Evolutionary conservation across 331 rosid genomes (phyloP).

Genomic region (Rhamnella rubrinervis): DNA sequence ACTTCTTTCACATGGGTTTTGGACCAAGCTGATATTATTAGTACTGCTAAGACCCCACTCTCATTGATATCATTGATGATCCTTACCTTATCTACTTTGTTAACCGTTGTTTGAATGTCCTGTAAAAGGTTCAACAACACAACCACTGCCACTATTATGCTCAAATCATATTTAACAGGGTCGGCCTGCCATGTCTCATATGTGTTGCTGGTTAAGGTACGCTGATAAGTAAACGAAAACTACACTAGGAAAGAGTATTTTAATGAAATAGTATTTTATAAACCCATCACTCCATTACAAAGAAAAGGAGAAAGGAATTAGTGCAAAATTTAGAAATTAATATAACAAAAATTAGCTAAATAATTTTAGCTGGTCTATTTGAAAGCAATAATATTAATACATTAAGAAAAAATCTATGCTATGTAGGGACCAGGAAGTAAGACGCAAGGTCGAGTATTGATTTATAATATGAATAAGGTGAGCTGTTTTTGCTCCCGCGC

Average conservation of each 20-base stretch:
- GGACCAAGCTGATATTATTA: neutral
- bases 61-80: slow-evolving; percentile 26
- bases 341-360: too few relatives aligned
- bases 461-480: neutral
- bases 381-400: too few relatives aligned
- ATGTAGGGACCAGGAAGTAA: neutral
- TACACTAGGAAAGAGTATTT: neutral
- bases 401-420: too few relatives aligned
- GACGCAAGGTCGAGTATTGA: too few relatives aligned
- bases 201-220: slow-evolving; percentile 1
- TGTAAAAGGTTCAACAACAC: slow-evolving; percentile 11
- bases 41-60: slow-evolving; percentile 10
- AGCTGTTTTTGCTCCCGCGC: slow-evolving; percentile 6
- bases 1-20: too few relatives aligned
- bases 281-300: too few relatives aligned
- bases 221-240: neutral
- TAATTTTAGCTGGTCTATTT: too few relatives aligned
- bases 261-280: neutral
- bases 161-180: neutral
- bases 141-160: slow-evolving; percentile 27
- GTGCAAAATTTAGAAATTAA: too few relatives aligned
- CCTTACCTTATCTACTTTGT: slow-evolving; percentile 25
- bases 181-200: neutral
- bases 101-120: slow-evolving; percentile 4
- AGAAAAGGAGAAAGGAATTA: slow-evolving; percentile 6